Conservation (phyloP, 2,329 filamentous ascomycete species). For the Alternaria sp. region DNA sequence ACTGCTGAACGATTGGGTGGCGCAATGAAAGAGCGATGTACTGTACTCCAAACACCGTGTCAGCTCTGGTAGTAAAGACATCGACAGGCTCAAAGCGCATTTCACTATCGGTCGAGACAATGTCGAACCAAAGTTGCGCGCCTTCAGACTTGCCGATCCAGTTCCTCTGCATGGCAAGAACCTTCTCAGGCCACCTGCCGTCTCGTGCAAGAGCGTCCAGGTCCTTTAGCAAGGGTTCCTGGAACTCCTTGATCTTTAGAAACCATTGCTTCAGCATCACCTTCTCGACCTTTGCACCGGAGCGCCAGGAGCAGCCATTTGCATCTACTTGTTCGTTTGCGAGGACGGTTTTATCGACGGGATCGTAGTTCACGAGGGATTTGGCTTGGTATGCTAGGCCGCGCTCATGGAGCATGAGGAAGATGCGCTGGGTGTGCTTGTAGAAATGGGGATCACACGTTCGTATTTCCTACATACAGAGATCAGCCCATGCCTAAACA, state of each 20-base stretch:
- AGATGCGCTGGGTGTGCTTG: constrained; percentile 86
- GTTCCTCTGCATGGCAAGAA: constrained; percentile 82
- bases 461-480: constrained; percentile 70
- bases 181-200: constrained; percentile 79
- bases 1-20: constrained; percentile 70
- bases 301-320: constrained; percentile 84
- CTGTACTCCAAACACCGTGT: constrained; percentile 86
- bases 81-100: constrained; percentile 61
- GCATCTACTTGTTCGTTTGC: constrained; percentile 94
- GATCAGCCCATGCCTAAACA: constrained; percentile 7
- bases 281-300: constrained; percentile 83
- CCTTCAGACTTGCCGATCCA: constrained; percentile 85
- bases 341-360: constrained; percentile 85
- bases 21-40: constrained; percentile 79
- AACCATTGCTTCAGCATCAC: constrained; percentile 87
- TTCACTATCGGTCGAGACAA: constrained; percentile 52
- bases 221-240: constrained; percentile 73
- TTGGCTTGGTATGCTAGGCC: constrained; percentile 84
- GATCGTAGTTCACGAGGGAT: constrained; percentile 88
- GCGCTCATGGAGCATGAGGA: constrained; percentile 75
- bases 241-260: constrained; percentile 80
- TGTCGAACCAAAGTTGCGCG: constrained; percentile 72
- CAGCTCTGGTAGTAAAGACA: constrained; percentile 83
- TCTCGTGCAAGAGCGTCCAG: constrained; percentile 69
- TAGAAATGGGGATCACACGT: constrained; percentile 88